Base-by-base conservation (phyloP, 148 eudicot species). In the Fagopyrum esculentum region DNA sequence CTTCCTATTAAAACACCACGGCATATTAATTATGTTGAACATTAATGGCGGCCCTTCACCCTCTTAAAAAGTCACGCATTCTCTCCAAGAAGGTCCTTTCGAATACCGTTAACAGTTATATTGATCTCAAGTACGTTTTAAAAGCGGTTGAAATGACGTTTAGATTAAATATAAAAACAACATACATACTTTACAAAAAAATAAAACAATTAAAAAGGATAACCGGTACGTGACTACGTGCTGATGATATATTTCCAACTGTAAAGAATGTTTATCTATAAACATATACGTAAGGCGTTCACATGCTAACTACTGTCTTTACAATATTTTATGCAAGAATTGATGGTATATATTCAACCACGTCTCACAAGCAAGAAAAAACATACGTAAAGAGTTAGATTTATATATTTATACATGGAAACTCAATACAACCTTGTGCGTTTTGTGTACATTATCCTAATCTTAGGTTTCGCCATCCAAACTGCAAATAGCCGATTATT, bases 101-200 rank as follows among this genome's bases (percentile, higher is more conserved):
- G 71, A 66, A 66, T 13, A 66, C 71, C 71, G 71, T 66, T 66
- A 35, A 7, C 71, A 46, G 71, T 66, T 66, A 66, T n/a, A 66
- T 13, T 13, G 17, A 64, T 45, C 69, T 66, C 6, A 49, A 49
- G 9, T 35, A 60, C 11, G 1, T 43, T 26, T 13, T 12, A 26
- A 61, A 61, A 26, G 43, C 4, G 16, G 68, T 61, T 61, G 15
- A 1, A 35, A 61, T 61, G 68, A 40, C 30, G 68, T 26, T 1
- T 61, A 61, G 68, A 61, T 60, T 4, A 60, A 60, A 26, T 4
- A 8, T 6, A 22, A 22, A 1, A 4, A 1, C 40, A 2, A 0
- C 40, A 35, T 35, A 35, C 40, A 35, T 35, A 35, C 40, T 35
- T 35, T 35, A 35, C 40, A 22, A 22, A 22, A 22, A 35, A 35